Conservation (phyloP, 768 basidiomycete genomes). For the Pisolithus sp. region DNA sequence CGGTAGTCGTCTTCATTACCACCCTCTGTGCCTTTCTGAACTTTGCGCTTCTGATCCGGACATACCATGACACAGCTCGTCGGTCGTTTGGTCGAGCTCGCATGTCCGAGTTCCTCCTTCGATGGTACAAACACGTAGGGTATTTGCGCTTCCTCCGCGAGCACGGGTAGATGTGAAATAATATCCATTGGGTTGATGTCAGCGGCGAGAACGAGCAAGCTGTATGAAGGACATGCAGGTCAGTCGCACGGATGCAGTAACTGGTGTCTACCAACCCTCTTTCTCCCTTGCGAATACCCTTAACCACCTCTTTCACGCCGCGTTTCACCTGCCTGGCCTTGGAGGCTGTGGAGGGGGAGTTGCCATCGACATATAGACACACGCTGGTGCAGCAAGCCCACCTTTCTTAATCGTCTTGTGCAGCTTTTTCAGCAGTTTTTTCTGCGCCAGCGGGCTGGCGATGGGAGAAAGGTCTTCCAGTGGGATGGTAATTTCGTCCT, state of each 20-base stretch:
- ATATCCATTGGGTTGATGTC: constrained; percentile 99
- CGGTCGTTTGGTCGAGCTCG: constrained; percentile 94
- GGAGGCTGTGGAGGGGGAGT: constrained; percentile 51
- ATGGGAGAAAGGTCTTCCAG: constrained; percentile 88
- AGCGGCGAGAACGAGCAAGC: constrained; percentile 86
- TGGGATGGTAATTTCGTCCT: constrained; percentile 55
- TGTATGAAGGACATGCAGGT: constrained; percentile 23
- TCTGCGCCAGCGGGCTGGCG: constrained; percentile 87
- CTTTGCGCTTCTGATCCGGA: constrained; percentile 70
- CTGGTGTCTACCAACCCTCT: constrained; percentile 64
- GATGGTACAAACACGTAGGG: constrained; percentile 87
- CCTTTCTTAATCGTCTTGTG: constrained; percentile 95
- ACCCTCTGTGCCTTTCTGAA: constrained; percentile 55
- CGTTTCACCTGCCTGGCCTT: constrained; percentile 94
- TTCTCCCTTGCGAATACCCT: constrained; percentile 95
- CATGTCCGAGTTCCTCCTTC: constrained; percentile 93
- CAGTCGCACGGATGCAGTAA: background rate
- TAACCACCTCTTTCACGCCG: constrained; percentile 98
- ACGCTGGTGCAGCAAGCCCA: constrained; percentile 19
- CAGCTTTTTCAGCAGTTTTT: constrained; percentile 89
- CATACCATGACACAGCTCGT: constrained; percentile 97
- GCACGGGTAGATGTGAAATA: constrained; percentile 90
- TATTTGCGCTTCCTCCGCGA: constrained; percentile 89
- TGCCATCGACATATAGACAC: background rate
- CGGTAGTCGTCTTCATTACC: constrained; percentile 79